Conservation (phyloP, 106 monocot genomes). For the Platanthera guangdongensis region DNA sequence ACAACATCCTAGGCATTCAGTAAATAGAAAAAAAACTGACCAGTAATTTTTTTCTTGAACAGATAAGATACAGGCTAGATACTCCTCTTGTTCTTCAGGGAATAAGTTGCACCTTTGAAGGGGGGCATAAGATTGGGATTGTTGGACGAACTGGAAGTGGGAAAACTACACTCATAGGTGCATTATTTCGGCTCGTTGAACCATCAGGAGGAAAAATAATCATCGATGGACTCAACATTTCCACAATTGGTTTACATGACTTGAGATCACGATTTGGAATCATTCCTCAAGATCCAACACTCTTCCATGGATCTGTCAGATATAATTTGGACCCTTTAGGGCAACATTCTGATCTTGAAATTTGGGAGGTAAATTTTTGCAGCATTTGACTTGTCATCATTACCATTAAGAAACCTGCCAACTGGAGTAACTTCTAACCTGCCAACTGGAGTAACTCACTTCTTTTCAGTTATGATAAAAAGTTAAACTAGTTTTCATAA, state of each 20-base stretch:
- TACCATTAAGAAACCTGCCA: not conserved
- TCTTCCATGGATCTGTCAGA: conserved; percentile 83
- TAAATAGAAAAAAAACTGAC: not conserved
- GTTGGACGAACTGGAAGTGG: conserved; percentile 95
- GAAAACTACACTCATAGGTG: conserved; percentile 69
- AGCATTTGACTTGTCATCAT: not conserved
- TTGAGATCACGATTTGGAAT: conserved; percentile 76
- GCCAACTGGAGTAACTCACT: not conserved
- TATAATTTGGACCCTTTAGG: conserved; percentile 81
- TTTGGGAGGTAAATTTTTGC: conserved; percentile 70
- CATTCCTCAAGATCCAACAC: conserved; percentile 93
- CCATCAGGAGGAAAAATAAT: conserved; percentile 60
- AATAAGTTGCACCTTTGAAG: conserved; percentile 74
- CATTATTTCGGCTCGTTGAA: conserved; percentile 81
- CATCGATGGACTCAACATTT: conserved; percentile 64
- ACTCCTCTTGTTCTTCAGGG: conserved; percentile 58
- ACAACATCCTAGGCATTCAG: not conserved
- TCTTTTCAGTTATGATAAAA: not conserved
- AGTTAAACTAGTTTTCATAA: not conserved
- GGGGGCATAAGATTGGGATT: conserved; percentile 78
- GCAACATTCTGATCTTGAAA: conserved; percentile 53
- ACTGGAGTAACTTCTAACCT: not conserved
- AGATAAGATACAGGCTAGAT: conserved; percentile 73
- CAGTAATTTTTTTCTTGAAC: not conserved
- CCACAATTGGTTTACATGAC: conserved; percentile 80